These are phyloP conservation scores for Cladosporium sp. DNA, from an alignment of 2,329 filamentous ascomycete species.

Conservation along the genomic window DNA sequence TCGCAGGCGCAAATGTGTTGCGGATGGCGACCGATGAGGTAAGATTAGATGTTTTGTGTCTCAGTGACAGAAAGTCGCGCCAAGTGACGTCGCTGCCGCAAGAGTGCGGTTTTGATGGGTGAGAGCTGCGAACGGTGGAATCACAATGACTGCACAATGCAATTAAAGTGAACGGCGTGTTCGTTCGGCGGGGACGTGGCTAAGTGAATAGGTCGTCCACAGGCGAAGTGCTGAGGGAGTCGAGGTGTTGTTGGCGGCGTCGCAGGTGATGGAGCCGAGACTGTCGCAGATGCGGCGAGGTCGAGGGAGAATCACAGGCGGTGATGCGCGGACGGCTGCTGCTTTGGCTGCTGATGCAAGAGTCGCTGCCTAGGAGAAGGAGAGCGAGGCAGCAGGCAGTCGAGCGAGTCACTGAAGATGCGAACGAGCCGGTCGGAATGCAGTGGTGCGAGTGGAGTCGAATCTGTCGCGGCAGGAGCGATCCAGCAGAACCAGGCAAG, in stretches of 20 bases:
- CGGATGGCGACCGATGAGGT: slow-evolving; percentile 10
- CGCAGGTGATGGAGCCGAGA: slow-evolving; percentile 10
- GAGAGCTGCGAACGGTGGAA: neutral
- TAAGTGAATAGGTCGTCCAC: slow-evolving; percentile 34
- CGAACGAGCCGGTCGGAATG: neutral
- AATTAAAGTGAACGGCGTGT: neutral
- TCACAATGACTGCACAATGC: neutral
- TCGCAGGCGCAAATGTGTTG: slow-evolving; percentile 1
- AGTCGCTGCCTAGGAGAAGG: slow-evolving; percentile 1
- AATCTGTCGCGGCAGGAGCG: slow-evolving; percentile 5
- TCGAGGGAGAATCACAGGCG: neutral
- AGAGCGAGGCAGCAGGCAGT: neutral
- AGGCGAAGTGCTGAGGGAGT: slow-evolving; percentile 1
- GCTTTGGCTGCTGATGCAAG: neutral
- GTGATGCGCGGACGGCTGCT: neutral
- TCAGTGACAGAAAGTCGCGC: slow-evolving; percentile 3
- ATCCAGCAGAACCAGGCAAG: slow-evolving; percentile 6
- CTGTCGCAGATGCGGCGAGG: slow-evolving; percentile 10
- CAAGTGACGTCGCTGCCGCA: slow-evolving; percentile 9
- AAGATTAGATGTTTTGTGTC: slow-evolving; percentile 10
- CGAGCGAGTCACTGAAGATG: neutral
- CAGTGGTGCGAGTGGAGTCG: neutral
- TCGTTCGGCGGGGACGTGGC: slow-evolving; percentile 22
- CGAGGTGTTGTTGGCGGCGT: neutral
- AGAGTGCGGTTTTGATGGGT: neutral